Conservation (phyloP, 257 asterid genomes). For the Mentha longifolia region DNA sequence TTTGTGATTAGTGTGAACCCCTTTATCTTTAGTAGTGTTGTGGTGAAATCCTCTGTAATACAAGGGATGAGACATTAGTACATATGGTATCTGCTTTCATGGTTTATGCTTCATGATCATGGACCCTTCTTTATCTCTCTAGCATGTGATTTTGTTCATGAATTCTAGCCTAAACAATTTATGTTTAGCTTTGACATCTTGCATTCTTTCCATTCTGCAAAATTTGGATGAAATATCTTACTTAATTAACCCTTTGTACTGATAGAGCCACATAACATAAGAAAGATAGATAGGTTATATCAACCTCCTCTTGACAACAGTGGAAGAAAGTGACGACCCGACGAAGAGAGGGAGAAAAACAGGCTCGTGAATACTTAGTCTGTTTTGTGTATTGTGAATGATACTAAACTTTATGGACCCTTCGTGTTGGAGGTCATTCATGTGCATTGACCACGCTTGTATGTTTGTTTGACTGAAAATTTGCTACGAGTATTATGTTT, state of each 20-base stretch:
- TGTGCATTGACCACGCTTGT: neutral
- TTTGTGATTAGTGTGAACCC: conserved; percentile 29
- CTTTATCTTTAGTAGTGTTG: conserved; percentile 21
- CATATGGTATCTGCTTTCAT: conserved; percentile 46
- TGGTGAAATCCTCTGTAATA: conserved; percentile 26
- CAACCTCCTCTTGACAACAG: neutral
- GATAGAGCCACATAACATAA: conserved; percentile 1
- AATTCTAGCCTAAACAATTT: conserved; percentile 35
- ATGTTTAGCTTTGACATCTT: conserved; percentile 26
- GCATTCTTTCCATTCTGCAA: conserved; percentile 5
- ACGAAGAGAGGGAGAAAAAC: conserved; percentile 6
- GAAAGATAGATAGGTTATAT: neutral
- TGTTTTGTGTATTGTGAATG: conserved; percentile 4
- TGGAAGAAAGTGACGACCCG: neutral
- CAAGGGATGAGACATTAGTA: conserved; percentile 43
- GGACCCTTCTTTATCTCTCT: conserved; percentile 48
- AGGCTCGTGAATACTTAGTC: conserved; percentile 13
- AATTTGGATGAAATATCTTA: conserved; percentile 6
- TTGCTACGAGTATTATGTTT: too few species aligned
- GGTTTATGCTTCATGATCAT: conserved; percentile 34
- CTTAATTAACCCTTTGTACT: neutral
- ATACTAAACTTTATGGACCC: conserved; percentile 7
- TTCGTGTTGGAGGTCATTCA: neutral
- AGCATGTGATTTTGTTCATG: conserved; percentile 56
- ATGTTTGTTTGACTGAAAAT: neutral